Conservation (phyloP, 2,329 filamentous ascomycete genomes). For the Coccinonectria pachysandricola region DNA sequence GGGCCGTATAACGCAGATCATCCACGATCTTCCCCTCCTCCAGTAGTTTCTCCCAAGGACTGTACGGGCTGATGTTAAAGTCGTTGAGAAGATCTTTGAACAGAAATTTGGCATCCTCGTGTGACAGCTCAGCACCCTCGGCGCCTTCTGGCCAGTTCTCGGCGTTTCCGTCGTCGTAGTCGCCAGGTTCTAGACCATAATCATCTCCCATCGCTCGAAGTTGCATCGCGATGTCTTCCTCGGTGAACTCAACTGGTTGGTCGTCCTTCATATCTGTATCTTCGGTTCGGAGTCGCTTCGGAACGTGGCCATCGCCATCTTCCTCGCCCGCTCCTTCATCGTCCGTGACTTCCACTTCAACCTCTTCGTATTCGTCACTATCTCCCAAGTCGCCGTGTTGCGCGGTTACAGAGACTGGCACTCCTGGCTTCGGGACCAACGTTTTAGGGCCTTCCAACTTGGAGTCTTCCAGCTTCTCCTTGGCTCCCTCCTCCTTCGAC, state of each 20-base stretch:
- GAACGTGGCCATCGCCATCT: constrained; percentile 31
- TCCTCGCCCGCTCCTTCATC: constrained; percentile 35
- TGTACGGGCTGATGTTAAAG: constrained; percentile 72
- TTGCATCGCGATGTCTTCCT: constrained; percentile 90
- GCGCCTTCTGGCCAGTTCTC: constrained; percentile 60
- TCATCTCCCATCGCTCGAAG: constrained; percentile 80
- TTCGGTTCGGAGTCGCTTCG: constrained; percentile 56
- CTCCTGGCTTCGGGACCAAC: no score
- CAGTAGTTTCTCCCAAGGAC: constrained; percentile 81
- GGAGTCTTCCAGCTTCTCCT: constrained; percentile 2
- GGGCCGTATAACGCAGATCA: constrained; percentile 75
- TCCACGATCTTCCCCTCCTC: constrained; percentile 74
- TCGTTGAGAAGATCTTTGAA: constrained; percentile 86
- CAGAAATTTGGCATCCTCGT: constrained; percentile 64
- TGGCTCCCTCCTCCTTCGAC: constrained; percentile 5
- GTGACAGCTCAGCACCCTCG: constrained; percentile 59
- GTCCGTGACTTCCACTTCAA: constrained; percentile 48
- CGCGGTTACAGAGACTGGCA: no score
- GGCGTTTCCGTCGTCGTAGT: constrained; percentile 57
- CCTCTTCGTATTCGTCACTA: constrained; percentile 67
- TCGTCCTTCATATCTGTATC: constrained; percentile 41
- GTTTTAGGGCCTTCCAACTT: no score
- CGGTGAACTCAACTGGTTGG: constrained; percentile 67
- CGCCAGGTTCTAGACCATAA: constrained; percentile 68
- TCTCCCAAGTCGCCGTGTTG: constrained; percentile 18